A percentile compares a stretch with the other conserved stretches of the same genome.
These are phyloP conservation scores for Amoeboaphelidium protococcarum DNA, from an alignment of 371 early-diverging fungal genomes.

Conservation along the genomic window DNA sequence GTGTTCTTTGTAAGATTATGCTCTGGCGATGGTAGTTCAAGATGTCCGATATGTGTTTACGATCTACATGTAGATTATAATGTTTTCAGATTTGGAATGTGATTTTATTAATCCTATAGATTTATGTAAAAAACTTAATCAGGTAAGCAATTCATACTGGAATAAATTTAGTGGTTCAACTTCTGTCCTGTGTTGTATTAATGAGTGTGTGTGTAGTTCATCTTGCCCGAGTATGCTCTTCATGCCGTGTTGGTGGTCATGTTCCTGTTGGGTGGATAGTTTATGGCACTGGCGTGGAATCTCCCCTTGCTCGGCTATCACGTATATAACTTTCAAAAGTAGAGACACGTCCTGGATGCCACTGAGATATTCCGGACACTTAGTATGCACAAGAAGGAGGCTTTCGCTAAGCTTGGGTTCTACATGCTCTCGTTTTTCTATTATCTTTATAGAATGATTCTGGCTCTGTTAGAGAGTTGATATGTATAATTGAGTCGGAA, in stretches of 20 bases:
- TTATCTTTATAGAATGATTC: background rate
- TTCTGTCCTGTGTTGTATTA: background rate
- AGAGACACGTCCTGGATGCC: conserved; percentile 73
- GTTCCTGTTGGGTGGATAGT: conserved; percentile 43
- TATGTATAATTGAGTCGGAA: too few species aligned
- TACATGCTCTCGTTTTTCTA: conserved; percentile 30
- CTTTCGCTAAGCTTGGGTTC: conserved; percentile 78
- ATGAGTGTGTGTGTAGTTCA: conserved; percentile 30
- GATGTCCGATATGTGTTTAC: too few species aligned
- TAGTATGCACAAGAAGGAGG: conserved; percentile 63
- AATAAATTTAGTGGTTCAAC: background rate
- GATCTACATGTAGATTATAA: conserved; percentile 55
- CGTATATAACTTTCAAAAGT: conserved; percentile 46
- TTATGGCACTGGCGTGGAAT: conserved; percentile 59
- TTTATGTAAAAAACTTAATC: conserved; percentile 77
- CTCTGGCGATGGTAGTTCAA: too few species aligned
- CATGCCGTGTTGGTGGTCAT: conserved; percentile 60
- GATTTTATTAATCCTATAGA: conserved; percentile 97
- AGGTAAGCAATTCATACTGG: conserved; percentile 19
- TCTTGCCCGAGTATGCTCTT: conserved; percentile 64
- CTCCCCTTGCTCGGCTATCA: conserved; percentile 60
- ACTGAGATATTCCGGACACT: conserved; percentile 88
- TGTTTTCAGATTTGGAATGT: conserved; percentile 77
- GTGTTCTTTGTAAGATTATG: conserved; percentile 58
- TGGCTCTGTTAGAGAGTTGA: background rate